A percentile compares a stretch with the other conserved stretches of the same genome.
Conservation (phyloP, 1,139 yeast species). For the Spathaspora sp. region DNA sequence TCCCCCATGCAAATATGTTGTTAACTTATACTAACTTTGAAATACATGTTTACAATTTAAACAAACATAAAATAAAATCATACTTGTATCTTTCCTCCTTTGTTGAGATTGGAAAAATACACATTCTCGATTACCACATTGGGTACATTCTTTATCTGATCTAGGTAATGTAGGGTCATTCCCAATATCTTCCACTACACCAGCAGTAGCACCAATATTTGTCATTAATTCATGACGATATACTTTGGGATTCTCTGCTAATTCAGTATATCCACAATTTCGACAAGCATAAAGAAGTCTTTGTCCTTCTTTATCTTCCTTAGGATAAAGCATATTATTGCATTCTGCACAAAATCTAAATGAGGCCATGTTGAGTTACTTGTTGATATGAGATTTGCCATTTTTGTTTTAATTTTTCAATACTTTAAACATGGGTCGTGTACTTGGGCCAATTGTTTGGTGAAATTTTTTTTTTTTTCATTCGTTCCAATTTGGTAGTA, state of each 20-base stretch:
- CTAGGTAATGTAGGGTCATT: constrained; percentile 95
- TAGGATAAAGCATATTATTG: constrained; percentile 98
- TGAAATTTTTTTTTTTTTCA: neutral
- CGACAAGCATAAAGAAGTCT: constrained; percentile 89
- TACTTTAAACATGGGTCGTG: neutral
- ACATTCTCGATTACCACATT: constrained; percentile 83
- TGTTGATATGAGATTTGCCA: neutral
- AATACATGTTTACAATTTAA: constrained; percentile 80
- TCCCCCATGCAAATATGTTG: no score
- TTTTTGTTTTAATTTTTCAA: neutral
- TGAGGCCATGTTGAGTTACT: constrained; percentile 59
- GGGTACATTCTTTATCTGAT: constrained; percentile 89
- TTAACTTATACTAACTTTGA: constrained; percentile 17
- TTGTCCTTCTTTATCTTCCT: constrained; percentile 78
- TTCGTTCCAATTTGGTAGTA: neutral
- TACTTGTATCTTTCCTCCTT: constrained; percentile 89
- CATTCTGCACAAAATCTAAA: constrained; percentile 92
- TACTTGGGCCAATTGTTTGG: neutral
- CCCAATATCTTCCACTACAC: constrained; percentile 95
- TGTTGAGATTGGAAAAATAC: constrained; percentile 98
- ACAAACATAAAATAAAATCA: constrained; percentile 94
- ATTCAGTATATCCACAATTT: constrained; percentile 90
- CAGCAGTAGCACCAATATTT: constrained; percentile 92
- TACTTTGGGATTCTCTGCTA: constrained; percentile 85
- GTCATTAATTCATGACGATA: constrained; percentile 92